Evolutionary conservation across 495 filamentous ascomycete species (phyloP), one percentile per base, ranked within the genome.

Genomic region (Letharia columbiana): DNA sequence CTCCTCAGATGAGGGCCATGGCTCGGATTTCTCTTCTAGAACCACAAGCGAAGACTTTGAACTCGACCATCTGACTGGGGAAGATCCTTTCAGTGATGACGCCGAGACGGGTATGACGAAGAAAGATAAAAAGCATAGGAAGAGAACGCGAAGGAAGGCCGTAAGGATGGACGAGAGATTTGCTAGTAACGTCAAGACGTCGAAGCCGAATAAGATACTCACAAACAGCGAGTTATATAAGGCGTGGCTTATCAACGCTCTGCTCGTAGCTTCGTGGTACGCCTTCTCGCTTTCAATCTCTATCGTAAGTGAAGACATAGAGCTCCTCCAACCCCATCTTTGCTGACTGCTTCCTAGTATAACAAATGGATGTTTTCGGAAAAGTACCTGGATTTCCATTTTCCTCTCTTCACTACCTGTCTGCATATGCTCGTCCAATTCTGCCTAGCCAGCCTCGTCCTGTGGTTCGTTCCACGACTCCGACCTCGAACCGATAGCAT

Each of bases 281-380:
- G 78, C 91, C 40, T 97, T 98, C 76, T 96, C 92, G 23, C 83
- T 98, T 47, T 89, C 89, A 18, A 96, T 98, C 71, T 98, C 95
- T 40, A 86, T 98, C 63, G 91, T 96, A 83, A 82, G 90, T 80
- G 44, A 28, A 37, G 54, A 18, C 31, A 60, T 60, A 31, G 23
- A 41, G 13, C 54, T 2, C 15, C 15, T 12, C 12, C 6, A 4
- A 11, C 7, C 52, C n/a, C 58, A 7, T 20, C 20, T 2, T 17
- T 54, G 31, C 35, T 66, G 37, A 68, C 18, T 28, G 33, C 28
- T 50, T 39, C 41, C 35, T 70, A 95, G 91, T 99, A 99, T 78
- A 99, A 99, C 80, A 98, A 96, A 81, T 98, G 95, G 95, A 99
- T 99, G 95, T 99, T 99, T 76, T 88, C 89, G 68, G 78, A 87